A percentile compares a stretch with the other conserved stretches of the same genome.
Conservation (phyloP, 805 yeast species). For the Metschnikowia kofuensis region DNA sequence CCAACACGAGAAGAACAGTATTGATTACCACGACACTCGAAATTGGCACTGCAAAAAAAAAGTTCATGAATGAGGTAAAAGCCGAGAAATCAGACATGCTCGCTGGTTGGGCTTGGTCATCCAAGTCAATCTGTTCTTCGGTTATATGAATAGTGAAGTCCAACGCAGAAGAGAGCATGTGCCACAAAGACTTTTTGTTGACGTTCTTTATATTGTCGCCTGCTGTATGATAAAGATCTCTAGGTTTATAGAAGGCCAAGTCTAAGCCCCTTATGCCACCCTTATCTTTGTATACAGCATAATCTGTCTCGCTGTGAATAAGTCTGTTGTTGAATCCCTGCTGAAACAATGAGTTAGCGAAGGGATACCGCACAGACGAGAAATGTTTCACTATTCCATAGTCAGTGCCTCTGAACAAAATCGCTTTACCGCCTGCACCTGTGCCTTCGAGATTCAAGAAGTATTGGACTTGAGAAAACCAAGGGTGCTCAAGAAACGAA, state of each 20-base stretch:
- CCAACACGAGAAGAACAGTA: conserved; percentile 46
- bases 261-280: conserved; percentile 81
- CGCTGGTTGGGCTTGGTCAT: conserved; percentile 17
- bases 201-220: conserved; percentile 67
- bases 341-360: conserved; percentile 77
- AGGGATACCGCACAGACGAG: conserved; percentile 60
- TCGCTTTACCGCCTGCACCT: conserved; percentile 85
- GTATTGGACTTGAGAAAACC: conserved; percentile 59
- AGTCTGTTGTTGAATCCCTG: conserved; percentile 76
- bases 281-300: conserved; percentile 59
- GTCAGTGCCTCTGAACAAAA: conserved; percentile 82
- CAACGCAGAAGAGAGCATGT: conserved; percentile 72
- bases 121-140: conserved; percentile 32
- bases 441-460: conserved; percentile 89
- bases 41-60: conserved; percentile 54
- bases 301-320: conserved; percentile 83
- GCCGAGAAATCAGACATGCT: conserved; percentile 44
- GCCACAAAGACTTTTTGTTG: conserved; percentile 70
- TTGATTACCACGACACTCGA: conserved; percentile 50
- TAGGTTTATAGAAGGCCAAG: conserved; percentile 83
- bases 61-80: conserved; percentile 63
- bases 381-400: conserved; percentile 61
- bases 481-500: conserved; percentile 67
- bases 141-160: conserved; percentile 51
- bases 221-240: conserved; percentile 78